phyloP scores from a whole-genome alignment of 805 yeast genomes.

The Lipomyces starkeyi region DNA sequence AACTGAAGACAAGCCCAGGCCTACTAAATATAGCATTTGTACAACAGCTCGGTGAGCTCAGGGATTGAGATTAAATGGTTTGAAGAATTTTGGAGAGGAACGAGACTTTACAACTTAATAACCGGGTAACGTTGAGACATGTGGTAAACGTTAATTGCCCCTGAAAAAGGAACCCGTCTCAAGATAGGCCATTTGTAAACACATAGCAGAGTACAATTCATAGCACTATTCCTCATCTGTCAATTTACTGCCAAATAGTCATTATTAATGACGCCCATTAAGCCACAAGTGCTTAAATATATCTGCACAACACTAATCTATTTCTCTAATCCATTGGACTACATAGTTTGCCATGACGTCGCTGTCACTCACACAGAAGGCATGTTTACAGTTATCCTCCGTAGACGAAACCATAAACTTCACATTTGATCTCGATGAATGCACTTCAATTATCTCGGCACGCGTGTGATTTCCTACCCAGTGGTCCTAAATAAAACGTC shows the following conservation, averaged over 20 bases:
- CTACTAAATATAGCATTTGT: conserved; percentile 86
- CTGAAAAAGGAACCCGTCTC: background rate
- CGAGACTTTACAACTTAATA: too few species aligned
- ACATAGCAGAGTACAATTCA: too few species aligned
- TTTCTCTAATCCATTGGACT: conserved; percentile 17
- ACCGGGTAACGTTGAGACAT: background rate
- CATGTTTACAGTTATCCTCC: conserved; percentile 55
- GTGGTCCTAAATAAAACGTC: conserved; percentile 62
- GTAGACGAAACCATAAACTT: conserved; percentile 48
- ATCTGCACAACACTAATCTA: background rate
- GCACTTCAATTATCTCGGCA: conserved; percentile 50
- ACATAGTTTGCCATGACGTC: conserved; percentile 50
- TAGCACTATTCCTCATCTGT: too few species aligned
- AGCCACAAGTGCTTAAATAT: too few species aligned
- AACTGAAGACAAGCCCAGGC: conserved; percentile 88
- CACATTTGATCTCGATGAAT: conserved; percentile 45
- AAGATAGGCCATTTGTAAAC: too few species aligned
- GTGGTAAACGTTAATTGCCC: background rate
- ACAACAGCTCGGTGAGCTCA: background rate
- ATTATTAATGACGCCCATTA: background rate
- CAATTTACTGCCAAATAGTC: background rate
- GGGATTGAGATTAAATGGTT: background rate
- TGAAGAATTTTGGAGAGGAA: too few species aligned
- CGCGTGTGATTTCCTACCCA: conserved; percentile 67
- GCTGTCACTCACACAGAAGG: conserved; percentile 66